A percentile compares a stretch with the other conserved stretches of the same genome.
Evolutionary conservation across 805 yeast genomes (phyloP).

Genomic region (Zygoascus biomembranicola): DNA sequence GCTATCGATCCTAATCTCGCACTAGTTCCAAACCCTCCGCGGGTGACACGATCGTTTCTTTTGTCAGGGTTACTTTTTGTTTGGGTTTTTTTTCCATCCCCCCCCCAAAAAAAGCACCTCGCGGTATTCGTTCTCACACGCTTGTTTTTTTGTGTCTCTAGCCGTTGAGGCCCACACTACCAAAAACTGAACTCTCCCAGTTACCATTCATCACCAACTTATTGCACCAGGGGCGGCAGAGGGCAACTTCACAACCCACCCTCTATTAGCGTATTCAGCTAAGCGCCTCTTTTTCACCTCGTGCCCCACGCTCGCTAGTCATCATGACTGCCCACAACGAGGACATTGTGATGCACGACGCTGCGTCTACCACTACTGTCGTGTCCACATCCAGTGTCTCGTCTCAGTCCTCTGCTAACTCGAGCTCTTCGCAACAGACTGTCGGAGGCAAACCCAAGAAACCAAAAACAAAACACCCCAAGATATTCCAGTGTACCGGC

Average conservation of each 20-base stretch:
- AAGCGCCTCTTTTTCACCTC: background rate
- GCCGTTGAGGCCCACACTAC: background rate
- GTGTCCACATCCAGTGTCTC: background rate
- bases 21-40: too few relatives aligned
- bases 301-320: background rate
- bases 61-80: too few relatives aligned
- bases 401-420: background rate
- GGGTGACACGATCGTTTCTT: too few relatives aligned
- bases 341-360: background rate
- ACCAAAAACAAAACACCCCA: slow-evolving; percentile 28
- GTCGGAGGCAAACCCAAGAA: background rate
- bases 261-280: background rate
- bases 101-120: too few relatives aligned
- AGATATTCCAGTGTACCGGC: slow-evolving; percentile 75
- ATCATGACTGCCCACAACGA: background rate
- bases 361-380: background rate
- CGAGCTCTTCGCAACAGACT: background rate
- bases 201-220: background rate
- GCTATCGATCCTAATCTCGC: too few relatives aligned
- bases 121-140: too few relatives aligned
- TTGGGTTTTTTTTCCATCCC: too few relatives aligned
- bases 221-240: background rate
- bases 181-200: background rate
- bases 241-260: background rate
- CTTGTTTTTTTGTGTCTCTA: background rate